Conservation (phyloP, 805 yeast genomes). For the Trichomonascus vanleenenianus region DNA sequence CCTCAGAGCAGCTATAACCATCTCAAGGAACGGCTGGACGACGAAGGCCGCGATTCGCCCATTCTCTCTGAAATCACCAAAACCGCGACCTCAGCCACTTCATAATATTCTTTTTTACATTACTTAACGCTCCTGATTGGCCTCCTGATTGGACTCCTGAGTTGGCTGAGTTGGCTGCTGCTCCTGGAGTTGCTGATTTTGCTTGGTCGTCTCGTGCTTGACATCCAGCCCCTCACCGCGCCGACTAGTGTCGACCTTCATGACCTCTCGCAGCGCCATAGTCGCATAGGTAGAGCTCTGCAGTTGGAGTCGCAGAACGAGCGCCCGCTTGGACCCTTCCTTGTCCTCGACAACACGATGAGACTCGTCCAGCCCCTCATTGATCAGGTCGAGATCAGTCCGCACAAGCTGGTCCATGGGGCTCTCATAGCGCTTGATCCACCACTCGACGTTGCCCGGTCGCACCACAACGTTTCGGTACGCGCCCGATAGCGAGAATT, state of each 20-base stretch:
- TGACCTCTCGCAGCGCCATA: conserved; percentile 89
- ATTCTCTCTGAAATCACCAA: too few species aligned
- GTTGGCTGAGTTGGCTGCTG: too few species aligned
- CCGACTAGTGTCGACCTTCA: conserved; percentile 40
- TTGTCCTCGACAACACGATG: conserved; percentile 18
- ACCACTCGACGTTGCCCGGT: conserved; percentile 57
- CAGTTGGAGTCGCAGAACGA: conserved; percentile 66
- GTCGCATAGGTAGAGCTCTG: conserved; percentile 93
- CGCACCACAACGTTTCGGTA: conserved; percentile 67
- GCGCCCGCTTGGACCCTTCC: conserved; percentile 52
- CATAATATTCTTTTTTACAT: too few species aligned
- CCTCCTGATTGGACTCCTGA: too few species aligned
- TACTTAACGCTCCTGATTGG: too few species aligned
- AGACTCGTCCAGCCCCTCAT: conserved; percentile 19
- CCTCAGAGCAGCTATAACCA: too few species aligned
- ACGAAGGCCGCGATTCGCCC: too few species aligned
- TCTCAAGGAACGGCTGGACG: too few species aligned
- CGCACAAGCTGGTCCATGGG: conserved; percentile 65
- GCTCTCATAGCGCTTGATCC: conserved; percentile 51
- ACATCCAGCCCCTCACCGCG: conserved; percentile 21
- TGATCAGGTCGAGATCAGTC: conserved; percentile 63
- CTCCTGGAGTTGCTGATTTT: too few species aligned
- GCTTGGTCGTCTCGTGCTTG: too few species aligned
- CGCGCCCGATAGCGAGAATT: conserved; percentile 86
- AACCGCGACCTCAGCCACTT: too few species aligned